These are phyloP conservation scores for Nephelium lappaceum DNA, from an alignment of 345 rosid genomes.

Conservation along the genomic window DNA sequence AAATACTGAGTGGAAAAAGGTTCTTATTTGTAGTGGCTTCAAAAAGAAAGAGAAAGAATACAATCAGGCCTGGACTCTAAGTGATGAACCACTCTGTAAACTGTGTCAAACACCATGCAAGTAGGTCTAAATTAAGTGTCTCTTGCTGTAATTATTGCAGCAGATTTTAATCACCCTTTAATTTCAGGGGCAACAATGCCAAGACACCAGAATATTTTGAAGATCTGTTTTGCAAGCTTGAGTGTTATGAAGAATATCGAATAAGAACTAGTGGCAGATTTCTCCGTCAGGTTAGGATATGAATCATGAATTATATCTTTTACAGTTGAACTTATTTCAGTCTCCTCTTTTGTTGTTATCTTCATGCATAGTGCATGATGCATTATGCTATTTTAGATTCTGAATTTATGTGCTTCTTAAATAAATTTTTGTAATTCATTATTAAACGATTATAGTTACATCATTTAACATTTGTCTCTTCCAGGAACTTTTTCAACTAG, in stretches of 20 bases:
- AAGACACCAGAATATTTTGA: slow-evolving; percentile 88
- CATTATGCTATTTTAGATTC: background rate
- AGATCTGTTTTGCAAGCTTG: slow-evolving; percentile 88
- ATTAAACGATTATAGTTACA: background rate
- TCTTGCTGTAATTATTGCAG: slow-evolving; percentile 13
- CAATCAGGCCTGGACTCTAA: slow-evolving; percentile 76
- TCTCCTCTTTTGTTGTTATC: background rate
- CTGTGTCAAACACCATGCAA: slow-evolving; percentile 83
- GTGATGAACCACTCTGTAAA: slow-evolving; percentile 88
- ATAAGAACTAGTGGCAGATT: slow-evolving; percentile 75
- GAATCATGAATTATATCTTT: background rate
- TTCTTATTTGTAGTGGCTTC: slow-evolving; percentile 51
- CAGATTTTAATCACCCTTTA: slow-evolving; percentile 5
- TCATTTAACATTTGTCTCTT: slow-evolving; percentile 21
- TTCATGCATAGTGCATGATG: background rate
- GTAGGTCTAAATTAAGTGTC: slow-evolving; percentile 46
- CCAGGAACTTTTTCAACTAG: slow-evolving; percentile 90
- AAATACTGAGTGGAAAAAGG: slow-evolving; percentile 74
- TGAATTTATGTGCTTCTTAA: background rate
- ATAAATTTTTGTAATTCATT: background rate
- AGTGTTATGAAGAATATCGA: slow-evolving; percentile 87
- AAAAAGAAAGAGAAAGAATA: slow-evolving; percentile 73
- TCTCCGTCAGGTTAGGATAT: slow-evolving; percentile 71
- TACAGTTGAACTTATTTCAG: background rate
- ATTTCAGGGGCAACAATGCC: slow-evolving; percentile 69